phyloP scores from a whole-genome alignment of 768 basidiomycete species.

The Boletus rubescentipes region DNA sequence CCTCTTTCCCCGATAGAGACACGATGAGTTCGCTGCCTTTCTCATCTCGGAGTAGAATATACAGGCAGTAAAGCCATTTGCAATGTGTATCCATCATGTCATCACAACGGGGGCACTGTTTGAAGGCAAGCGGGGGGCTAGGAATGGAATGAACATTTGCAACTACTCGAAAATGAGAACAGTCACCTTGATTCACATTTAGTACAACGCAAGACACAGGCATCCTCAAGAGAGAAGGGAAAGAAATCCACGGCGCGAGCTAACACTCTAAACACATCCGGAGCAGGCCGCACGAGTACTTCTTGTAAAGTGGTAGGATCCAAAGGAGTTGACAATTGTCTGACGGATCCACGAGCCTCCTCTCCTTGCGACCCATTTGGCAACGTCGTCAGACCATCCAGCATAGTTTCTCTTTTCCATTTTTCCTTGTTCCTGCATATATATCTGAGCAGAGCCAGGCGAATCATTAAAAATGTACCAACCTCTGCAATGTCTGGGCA shows the following conservation, averaged over 20 bases:
- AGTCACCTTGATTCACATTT: slow-evolving; percentile 52
- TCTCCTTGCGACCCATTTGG: slow-evolving; percentile 1
- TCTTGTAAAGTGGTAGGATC: slow-evolving; percentile 37
- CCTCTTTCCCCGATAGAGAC: slow-evolving; percentile 49
- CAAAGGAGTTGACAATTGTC: not conserved
- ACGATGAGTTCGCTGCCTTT: slow-evolving; percentile 42
- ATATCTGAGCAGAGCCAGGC: not conserved
- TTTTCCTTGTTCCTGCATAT: slow-evolving; percentile 34
- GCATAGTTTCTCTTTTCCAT: slow-evolving; percentile 26
- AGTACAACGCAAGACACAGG: slow-evolving; percentile 48
- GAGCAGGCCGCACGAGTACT: slow-evolving; percentile 31
- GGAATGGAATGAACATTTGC: not conserved
- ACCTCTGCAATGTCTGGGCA: slow-evolving; percentile 24
- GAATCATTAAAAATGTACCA: not conserved
- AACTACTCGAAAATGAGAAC: not conserved
- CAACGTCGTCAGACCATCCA: slow-evolving; percentile 1
- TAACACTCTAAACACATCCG: slow-evolving; percentile 41
- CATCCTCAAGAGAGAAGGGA: slow-evolving; percentile 50
- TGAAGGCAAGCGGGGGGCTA: slow-evolving; percentile 45
- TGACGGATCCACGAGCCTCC: not conserved
- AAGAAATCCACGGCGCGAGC: slow-evolving; percentile 57
- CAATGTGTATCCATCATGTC: slow-evolving; percentile 53
- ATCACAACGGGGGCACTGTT: slow-evolving; percentile 51
- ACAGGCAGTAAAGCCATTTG: slow-evolving; percentile 48
- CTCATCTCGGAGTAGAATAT: slow-evolving; percentile 52